Conservation (phyloP, 2,329 filamentous ascomycete genomes). For the Colletotrichum plurivorum region DNA sequence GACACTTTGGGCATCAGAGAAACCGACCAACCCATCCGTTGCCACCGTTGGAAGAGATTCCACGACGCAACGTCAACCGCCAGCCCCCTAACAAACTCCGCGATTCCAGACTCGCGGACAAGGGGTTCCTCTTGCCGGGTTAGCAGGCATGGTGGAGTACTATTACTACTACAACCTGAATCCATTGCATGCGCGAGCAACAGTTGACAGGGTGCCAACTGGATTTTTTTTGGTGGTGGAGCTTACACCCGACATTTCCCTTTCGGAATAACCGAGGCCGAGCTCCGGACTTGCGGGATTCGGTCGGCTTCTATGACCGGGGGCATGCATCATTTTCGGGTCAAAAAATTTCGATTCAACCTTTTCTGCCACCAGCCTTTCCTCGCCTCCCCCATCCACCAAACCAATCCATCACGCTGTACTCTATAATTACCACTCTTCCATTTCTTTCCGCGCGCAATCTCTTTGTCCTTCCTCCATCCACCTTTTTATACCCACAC, state of each 20-base stretch:
- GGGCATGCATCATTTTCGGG: constrained; percentile 49
- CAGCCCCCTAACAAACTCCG: too few relatives aligned
- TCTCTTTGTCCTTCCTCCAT: constrained; percentile 44
- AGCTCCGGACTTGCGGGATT: constrained; percentile 51
- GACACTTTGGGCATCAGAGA: too few relatives aligned
- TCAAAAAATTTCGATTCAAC: constrained; percentile 54
- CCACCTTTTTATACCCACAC: constrained; percentile 46
- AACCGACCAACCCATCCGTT: too few relatives aligned
- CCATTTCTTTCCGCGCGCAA: constrained; percentile 39
- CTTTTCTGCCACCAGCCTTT: constrained; percentile 43
- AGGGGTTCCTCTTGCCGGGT: too few relatives aligned
- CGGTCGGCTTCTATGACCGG: constrained; percentile 59
- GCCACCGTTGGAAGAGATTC: too few relatives aligned
- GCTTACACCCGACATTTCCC: too few relatives aligned
- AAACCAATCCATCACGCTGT: constrained; percentile 33
- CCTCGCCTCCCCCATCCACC: constrained; percentile 28
- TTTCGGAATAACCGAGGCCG: constrained; percentile 35
- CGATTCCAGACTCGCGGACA: not conserved
- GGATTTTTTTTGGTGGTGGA: too few relatives aligned
- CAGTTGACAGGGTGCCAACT: too few relatives aligned
- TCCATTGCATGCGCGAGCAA: too few relatives aligned
- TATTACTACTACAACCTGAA: too few relatives aligned
- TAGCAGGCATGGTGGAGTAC: too few relatives aligned
- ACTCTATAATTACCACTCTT: constrained; percentile 40
- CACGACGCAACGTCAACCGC: too few relatives aligned